Base-by-base conservation (phyloP, 306 rosid species). In the Castanea sativa region DNA sequence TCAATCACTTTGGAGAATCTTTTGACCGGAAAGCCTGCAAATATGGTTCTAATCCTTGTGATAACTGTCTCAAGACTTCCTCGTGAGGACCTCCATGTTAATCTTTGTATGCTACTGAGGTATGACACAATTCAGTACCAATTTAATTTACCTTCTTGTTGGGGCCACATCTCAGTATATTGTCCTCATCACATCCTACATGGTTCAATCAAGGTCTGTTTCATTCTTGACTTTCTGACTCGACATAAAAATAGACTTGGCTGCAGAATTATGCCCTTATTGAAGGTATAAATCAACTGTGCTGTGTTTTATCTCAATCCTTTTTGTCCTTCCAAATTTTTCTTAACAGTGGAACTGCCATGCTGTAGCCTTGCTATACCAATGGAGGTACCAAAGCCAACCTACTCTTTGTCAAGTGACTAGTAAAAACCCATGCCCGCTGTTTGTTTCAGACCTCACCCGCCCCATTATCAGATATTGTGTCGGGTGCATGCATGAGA, bases 1-100 rank as follows among this genome's bases (percentile, higher is more conserved):
- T 95, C 67, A 32, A 85, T 78, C 96, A 95, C 88, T 95, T 95
- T 0, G 99, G 99, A 63, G 99, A 95, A 86, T 85, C 88, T 18
- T 87, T 90, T 76, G 92, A 93, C 73, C 84, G 85, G 79, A 83
- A 87, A 58, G 84, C 79, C 65, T 93, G 98, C 92, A 95, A 88
- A 82, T 60, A 82, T 83, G 97, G 90, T 68, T 84, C 97, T 43
- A 95, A 83, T 81, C 93, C 98, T 78, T 91, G 99, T 78, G 98
- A 93, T 83, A 95, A 90, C 83, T 95, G 99, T 85, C 79, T 88
- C 80, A 88, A 88, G 89, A 80, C 77, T 77, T 75, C 89, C 41
- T 75, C 53, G 5, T 88, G 82, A 89, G 81, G 84, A 77, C 78
- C 60, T 76, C 71, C 64, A 69, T 14, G 59, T 38, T 75, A 52